Evolutionary conservation across 2,329 filamentous ascomycete genomes (phyloP).

Genomic region (Diaporthe eres): DNA sequence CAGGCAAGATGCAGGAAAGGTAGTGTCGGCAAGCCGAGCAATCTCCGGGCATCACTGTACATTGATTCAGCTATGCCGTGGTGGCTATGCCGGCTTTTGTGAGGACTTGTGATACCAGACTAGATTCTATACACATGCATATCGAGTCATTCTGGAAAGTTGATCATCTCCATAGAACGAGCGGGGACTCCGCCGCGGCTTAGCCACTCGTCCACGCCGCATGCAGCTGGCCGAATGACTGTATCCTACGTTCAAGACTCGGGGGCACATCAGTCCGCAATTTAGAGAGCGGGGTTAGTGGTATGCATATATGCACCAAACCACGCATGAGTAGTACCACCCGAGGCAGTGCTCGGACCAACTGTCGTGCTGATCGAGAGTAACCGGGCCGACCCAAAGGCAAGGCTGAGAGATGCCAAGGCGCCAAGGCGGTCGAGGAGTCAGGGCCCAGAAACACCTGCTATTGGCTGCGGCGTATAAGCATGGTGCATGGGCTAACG

Average conservation of each 20-base stretch:
- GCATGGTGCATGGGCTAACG: not conserved
- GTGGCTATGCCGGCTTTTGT: not conserved
- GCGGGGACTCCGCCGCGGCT: not conserved
- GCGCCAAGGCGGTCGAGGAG: not conserved
- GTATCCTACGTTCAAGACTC: not conserved
- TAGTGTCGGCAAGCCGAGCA: not conserved
- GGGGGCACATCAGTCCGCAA: not conserved
- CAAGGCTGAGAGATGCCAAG: slow-evolving; percentile 13
- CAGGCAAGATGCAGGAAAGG: not conserved
- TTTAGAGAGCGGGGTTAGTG: not conserved
- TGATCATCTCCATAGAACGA: not conserved
- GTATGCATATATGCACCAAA: not conserved
- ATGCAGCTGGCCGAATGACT: not conserved
- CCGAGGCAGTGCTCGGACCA: not conserved
- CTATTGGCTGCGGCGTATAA: slow-evolving; percentile 1
- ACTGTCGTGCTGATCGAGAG: not conserved
- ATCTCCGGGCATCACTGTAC: not conserved
- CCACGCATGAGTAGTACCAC: not conserved
- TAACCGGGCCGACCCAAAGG: not conserved
- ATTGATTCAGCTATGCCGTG: not conserved
- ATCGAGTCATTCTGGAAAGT: not conserved
- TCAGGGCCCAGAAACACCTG: not conserved
- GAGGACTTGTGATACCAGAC: not conserved
- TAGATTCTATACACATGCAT: no score
- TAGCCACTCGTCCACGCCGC: not conserved